These are phyloP conservation scores for Mycena pura DNA, from an alignment of 768 basidiomycete genomes.

Conservation along the genomic window DNA sequence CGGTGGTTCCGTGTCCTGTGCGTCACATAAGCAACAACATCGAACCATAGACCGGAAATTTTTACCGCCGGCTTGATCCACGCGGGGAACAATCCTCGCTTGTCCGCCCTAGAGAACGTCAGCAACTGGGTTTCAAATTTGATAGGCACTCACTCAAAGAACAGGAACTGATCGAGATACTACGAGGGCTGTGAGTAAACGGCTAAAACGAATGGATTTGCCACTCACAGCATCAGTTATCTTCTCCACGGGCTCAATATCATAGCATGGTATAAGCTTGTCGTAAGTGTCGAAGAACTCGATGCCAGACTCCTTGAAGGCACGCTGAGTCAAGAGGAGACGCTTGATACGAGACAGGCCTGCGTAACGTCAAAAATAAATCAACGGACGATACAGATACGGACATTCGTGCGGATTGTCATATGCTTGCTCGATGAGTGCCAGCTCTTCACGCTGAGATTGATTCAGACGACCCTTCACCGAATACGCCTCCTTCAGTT, in stretches of 20 bases:
- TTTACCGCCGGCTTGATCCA: slow-evolving; percentile 96
- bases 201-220: not conserved
- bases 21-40: slow-evolving; percentile 11
- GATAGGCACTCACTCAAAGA: slow-evolving; percentile 76
- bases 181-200: slow-evolving; percentile 36
- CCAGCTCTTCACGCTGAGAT: slow-evolving; percentile 96
- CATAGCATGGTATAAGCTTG: slow-evolving; percentile 98
- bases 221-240: slow-evolving; percentile 91
- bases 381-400: slow-evolving; percentile 21
- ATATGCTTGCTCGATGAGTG: slow-evolving; percentile 98
- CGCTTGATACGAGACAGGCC: slow-evolving; percentile 97
- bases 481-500: slow-evolving; percentile 97
- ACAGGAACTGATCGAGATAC: slow-evolving; percentile 98
- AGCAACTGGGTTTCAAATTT: not conserved
- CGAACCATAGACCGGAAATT: not conserved
- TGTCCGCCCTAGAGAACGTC: slow-evolving; percentile 70
- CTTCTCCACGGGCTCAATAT: slow-evolving; percentile 99
- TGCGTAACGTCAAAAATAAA: slow-evolving; percentile 30
- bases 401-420: slow-evolving; percentile 98
- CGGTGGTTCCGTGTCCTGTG: slow-evolving; percentile 89
- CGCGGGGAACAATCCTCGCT: slow-evolving; percentile 95
- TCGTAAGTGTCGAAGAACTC: slow-evolving; percentile 98
- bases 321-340: slow-evolving; percentile 92
- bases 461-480: slow-evolving; percentile 98
- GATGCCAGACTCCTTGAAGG: slow-evolving; percentile 98